Evolutionary conservation across 495 filamentous ascomycete species (phyloP).

Genomic region (Penicillium malachiteum): DNA sequence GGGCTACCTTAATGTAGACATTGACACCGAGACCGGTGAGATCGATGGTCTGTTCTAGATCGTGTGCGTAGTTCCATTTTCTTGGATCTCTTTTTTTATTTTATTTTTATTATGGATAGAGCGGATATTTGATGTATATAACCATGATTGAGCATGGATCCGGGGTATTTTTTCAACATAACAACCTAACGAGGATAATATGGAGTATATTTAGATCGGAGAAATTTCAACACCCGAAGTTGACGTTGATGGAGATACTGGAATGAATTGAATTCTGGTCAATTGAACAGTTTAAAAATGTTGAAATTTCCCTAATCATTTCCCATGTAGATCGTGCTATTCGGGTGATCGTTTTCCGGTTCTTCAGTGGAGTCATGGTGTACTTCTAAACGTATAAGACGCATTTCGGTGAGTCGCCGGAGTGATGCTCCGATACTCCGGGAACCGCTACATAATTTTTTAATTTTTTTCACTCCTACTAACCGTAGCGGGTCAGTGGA

Average conservation of each 20-base stretch:
- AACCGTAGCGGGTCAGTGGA: conserved; percentile 15
- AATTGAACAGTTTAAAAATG: background rate
- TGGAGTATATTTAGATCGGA: conserved; percentile 20
- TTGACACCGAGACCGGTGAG: conserved; percentile 90
- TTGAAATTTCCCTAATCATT: background rate
- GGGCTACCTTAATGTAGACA: conserved; percentile 94
- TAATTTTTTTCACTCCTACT: background rate
- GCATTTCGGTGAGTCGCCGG: conserved; percentile 19
- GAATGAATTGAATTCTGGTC: background rate
- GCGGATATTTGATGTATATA: background rate
- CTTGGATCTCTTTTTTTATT: background rate
- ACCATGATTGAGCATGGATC: conserved; percentile 4
- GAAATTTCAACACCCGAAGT: conserved; percentile 19
- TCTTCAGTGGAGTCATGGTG: background rate
- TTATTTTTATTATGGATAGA: background rate
- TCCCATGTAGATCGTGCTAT: conserved; percentile 15
- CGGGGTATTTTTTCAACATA: conserved; percentile 19
- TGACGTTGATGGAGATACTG: no score
- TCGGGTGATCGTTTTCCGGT: conserved; percentile 20
- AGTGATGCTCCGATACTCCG: conserved; percentile 25
- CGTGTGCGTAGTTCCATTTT: background rate
- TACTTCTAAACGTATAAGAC: background rate
- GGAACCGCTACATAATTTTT: conserved; percentile 3
- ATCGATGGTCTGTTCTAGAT: conserved; percentile 90
- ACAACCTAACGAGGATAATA: conserved; percentile 11